A percentile compares a stretch with the other conserved stretches of the same genome.
phyloP scores from a whole-genome alignment of 768 basidiomycete species.

The Paxillus involutus region DNA sequence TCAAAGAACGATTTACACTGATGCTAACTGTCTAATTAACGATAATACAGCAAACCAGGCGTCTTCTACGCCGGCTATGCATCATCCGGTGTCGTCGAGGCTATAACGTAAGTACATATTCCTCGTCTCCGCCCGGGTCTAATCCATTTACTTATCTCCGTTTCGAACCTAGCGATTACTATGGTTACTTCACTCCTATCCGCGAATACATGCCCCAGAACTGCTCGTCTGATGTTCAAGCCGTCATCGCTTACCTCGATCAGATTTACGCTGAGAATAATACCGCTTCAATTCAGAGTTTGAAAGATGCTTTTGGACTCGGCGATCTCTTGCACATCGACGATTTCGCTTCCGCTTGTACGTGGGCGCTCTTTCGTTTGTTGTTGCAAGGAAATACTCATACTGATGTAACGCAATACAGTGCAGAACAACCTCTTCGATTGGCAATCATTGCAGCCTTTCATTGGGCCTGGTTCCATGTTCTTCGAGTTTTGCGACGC shows the following conservation, averaged over 20 bases:
- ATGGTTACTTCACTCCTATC: constrained; percentile 68
- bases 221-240: constrained; percentile 71
- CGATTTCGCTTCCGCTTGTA: constrained; percentile 62
- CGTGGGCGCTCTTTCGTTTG: constrained; percentile 12
- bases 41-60: constrained; percentile 33
- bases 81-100: constrained; percentile 47
- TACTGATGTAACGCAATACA: constrained; percentile 38
- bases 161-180: constrained; percentile 15
- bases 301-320: constrained; percentile 64
- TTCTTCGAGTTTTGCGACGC: constrained; percentile 43
- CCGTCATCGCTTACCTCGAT: constrained; percentile 63
- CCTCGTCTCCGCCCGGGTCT: neutral
- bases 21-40: neutral
- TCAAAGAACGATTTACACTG: too few species aligned
- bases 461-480: constrained; percentile 37
- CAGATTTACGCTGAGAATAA: constrained; percentile 48
- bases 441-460: constrained; percentile 64
- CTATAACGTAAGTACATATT: constrained; percentile 35
- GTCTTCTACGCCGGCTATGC: constrained; percentile 44
- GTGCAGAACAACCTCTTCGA: constrained; percentile 57
- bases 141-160: neutral
- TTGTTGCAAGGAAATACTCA: constrained; percentile 26
- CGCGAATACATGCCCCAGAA: constrained; percentile 67
- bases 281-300: constrained; percentile 43
- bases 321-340: constrained; percentile 56